Percentiles rank a stretch among this genome's conserved stretches.
These are phyloP conservation scores for Bryum argenteum DNA, from an alignment of 225 moss, liverwort and hornwort genomes.

Conservation along the genomic window DNA sequence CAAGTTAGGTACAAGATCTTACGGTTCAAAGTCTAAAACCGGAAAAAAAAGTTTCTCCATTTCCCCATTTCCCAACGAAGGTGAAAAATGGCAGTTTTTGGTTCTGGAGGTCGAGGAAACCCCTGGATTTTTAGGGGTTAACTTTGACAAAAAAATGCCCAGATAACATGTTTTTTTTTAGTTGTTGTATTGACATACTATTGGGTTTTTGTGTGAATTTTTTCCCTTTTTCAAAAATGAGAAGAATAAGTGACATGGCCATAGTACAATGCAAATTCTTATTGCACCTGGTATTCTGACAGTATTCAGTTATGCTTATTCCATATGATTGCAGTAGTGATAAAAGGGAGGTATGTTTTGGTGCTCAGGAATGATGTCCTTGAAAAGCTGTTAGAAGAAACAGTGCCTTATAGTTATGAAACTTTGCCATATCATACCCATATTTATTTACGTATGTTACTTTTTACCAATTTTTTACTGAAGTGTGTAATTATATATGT, in stretches of 20 bases:
- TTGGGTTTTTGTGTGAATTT: too few species aligned
- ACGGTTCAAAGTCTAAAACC: too few species aligned
- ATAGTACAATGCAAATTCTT: neutral
- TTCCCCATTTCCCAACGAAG: too few species aligned
- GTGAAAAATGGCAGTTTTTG: too few species aligned
- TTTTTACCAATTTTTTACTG: neutral
- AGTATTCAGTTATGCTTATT: constrained; percentile 16
- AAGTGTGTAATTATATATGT: neutral
- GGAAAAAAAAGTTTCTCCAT: too few species aligned
- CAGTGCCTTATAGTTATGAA: neutral
- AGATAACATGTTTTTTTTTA: too few species aligned
- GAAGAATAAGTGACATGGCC: neutral
- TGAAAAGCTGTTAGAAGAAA: constrained; percentile 9
- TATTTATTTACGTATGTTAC: neutral
- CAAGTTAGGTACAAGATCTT: too few species aligned
- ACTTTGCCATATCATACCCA: neutral
- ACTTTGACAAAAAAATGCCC: too few species aligned
- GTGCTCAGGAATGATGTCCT: constrained; percentile 10
- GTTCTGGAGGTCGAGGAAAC: too few species aligned
- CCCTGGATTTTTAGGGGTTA: too few species aligned
- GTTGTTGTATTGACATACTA: too few species aligned
- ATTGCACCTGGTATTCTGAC: neutral
- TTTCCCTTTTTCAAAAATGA: too few species aligned
- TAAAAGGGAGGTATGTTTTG: neutral
- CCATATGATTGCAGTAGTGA: constrained; percentile 10